These are phyloP conservation scores for Hondaea fermentalgiana DNA, from an alignment of 108 stramenopile species.

Conservation along the genomic window DNA sequence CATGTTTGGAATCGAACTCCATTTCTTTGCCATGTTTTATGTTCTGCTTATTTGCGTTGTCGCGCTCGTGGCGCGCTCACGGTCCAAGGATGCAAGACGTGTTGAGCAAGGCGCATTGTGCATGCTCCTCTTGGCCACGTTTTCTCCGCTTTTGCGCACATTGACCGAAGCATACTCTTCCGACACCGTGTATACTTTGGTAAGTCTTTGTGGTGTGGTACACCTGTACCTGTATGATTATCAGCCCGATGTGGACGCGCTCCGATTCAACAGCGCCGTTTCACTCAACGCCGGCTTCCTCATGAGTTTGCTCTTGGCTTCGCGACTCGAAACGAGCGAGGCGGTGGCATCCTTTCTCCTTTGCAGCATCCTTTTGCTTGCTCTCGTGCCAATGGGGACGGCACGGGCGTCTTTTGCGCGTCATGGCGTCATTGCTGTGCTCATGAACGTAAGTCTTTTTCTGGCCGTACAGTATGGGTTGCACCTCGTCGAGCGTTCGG, in stretches of 20 bases:
- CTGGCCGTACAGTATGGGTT: not conserved
- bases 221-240: not conserved
- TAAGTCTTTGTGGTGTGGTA: not conserved
- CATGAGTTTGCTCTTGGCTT: not conserved
- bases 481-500: not conserved
- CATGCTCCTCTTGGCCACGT: not conserved
- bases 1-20: not conserved
- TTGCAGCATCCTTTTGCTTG: not conserved
- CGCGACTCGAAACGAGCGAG: not conserved
- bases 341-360: not conserved
- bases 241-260: not conserved
- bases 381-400: not conserved
- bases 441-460: not conserved
- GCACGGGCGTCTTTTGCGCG: no score
- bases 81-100: not conserved
- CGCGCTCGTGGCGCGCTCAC: not conserved
- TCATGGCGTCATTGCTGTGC: not conserved
- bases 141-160: not conserved
- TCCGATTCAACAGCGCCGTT: not conserved
- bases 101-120: not conserved
- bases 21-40: not conserved
- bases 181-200: not conserved
- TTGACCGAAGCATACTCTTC: not conserved
- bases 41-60: not conserved
- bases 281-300: not conserved